phyloP scores from a whole-genome alignment of 768 basidiomycete genomes.

The Galerina sulciceps region DNA sequence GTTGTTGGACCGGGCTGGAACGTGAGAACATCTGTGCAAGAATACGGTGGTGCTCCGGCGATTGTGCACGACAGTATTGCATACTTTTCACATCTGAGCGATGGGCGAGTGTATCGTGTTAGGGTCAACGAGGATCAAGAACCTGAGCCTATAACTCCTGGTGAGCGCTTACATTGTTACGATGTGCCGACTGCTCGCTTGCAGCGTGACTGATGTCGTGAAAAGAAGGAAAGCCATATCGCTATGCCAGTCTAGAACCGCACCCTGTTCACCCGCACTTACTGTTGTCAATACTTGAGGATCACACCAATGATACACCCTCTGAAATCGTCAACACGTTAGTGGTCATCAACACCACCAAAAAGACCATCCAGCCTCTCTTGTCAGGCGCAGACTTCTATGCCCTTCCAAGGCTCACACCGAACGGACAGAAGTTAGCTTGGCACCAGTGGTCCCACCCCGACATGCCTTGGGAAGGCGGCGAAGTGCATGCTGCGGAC shows the following conservation, averaged over 20 bases:
- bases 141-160: constrained; percentile 69
- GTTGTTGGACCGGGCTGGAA: constrained; percentile 61
- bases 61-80: constrained; percentile 51
- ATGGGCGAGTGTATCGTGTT: constrained; percentile 57
- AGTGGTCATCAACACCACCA: constrained; percentile 53
- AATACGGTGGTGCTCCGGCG: constrained; percentile 73
- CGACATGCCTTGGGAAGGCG: constrained; percentile 68
- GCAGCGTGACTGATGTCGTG: constrained; percentile 1
- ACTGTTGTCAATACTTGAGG: constrained; percentile 68
- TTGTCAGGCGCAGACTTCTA: constrained; percentile 74
- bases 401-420: constrained; percentile 61
- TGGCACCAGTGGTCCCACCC: constrained; percentile 73
- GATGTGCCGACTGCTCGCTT: constrained; percentile 4
- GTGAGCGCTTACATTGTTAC: constrained; percentile 38
- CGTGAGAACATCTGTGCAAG: constrained; percentile 64
- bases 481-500: constrained; percentile 57
- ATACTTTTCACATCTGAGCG: constrained; percentile 62
- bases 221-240: constrained; percentile 50
- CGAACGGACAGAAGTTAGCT: constrained; percentile 57
- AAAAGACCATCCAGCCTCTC: constrained; percentile 49
- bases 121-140: constrained; percentile 35
- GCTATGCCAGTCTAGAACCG: constrained; percentile 67
- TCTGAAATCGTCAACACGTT: constrained; percentile 60
- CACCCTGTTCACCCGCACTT: constrained; percentile 58
- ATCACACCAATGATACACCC: constrained; percentile 63